These are phyloP conservation scores for Meredithiella fracta DNA, from an alignment of 2,329 filamentous ascomycete genomes.

Conservation along the genomic window DNA sequence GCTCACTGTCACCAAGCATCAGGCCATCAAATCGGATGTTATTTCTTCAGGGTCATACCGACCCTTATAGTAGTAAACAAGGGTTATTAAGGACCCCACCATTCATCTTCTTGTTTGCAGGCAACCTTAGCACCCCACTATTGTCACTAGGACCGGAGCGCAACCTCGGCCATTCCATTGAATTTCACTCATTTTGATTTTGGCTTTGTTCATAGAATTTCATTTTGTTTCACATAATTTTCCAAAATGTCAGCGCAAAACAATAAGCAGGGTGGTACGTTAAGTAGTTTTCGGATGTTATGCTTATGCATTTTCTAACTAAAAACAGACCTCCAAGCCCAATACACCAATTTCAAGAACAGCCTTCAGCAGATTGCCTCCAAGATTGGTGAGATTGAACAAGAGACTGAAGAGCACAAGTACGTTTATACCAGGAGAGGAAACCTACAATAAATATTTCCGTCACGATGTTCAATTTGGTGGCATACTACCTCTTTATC, in stretches of 20 bases:
- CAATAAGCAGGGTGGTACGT: constrained; percentile 59
- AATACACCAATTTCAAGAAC: constrained; percentile 63
- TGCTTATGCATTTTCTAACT: constrained; percentile 6
- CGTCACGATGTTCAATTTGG: too few species aligned
- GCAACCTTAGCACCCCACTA: neutral
- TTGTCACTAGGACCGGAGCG: neutral
- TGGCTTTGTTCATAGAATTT: neutral
- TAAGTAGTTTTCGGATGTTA: too few species aligned
- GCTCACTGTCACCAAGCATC: neutral
- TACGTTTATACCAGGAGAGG: constrained; percentile 31
- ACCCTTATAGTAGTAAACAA: neutral
- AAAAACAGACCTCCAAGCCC: constrained; percentile 54
- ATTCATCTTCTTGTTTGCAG: neutral
- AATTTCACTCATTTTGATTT: neutral
- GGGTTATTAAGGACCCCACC: neutral
- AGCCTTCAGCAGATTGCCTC: constrained; percentile 80
- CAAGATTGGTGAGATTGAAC: constrained; percentile 95
- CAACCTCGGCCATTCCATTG: neutral
- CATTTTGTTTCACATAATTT: neutral
- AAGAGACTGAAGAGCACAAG: constrained; percentile 97
- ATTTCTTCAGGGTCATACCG: neutral
- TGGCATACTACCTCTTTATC: neutral
- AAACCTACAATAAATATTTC: too few species aligned
- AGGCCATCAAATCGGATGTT: too few species aligned
- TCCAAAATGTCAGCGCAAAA: constrained; percentile 34